Conservation (phyloP, 2,329 filamentous ascomycete species). For the Dactylellina sp. region DNA sequence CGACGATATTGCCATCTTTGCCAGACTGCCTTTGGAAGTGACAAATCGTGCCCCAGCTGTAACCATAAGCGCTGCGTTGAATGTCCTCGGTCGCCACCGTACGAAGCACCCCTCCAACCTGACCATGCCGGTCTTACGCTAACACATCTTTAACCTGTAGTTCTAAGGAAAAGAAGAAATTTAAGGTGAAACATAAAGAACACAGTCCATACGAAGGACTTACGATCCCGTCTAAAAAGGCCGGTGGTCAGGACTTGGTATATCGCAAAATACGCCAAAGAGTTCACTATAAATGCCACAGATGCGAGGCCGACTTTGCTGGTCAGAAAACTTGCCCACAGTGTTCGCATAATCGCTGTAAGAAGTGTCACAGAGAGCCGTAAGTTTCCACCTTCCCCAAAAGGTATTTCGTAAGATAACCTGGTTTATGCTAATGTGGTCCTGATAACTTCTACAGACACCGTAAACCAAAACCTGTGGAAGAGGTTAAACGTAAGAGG, state of each 20-base stretch:
- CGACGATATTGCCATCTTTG: constrained; percentile 85
- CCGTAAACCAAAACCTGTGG: constrained; percentile 37
- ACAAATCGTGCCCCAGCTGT: constrained; percentile 80
- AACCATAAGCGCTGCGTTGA: constrained; percentile 83
- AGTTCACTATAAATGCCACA: constrained; percentile 80
- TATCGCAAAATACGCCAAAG: constrained; percentile 78
- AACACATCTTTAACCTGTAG: constrained; percentile 28
- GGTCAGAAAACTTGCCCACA: constrained; percentile 73
- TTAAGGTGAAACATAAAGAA: constrained; percentile 66
- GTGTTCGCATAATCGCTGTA: constrained; percentile 81
- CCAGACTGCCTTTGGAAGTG: constrained; percentile 76
- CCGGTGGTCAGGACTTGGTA: constrained; percentile 77
- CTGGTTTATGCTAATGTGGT: background rate
- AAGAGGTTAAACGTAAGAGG: constrained; percentile 41
- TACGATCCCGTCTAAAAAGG: constrained; percentile 74
- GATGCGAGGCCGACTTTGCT: constrained; percentile 75
- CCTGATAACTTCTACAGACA: constrained; percentile 23
- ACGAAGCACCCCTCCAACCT: constrained; percentile 24
- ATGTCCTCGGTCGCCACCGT: constrained; percentile 77
- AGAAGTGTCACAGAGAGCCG: constrained; percentile 82
- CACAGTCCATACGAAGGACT: constrained; percentile 63
- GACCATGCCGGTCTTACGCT: background rate
- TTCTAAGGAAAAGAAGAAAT: constrained; percentile 68
- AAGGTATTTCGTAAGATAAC: no score
- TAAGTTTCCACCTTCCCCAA: constrained; percentile 66